These are phyloP conservation scores for Rhypophila decipiens DNA, from an alignment of 495 filamentous ascomycete species.

Conservation along the genomic window DNA sequence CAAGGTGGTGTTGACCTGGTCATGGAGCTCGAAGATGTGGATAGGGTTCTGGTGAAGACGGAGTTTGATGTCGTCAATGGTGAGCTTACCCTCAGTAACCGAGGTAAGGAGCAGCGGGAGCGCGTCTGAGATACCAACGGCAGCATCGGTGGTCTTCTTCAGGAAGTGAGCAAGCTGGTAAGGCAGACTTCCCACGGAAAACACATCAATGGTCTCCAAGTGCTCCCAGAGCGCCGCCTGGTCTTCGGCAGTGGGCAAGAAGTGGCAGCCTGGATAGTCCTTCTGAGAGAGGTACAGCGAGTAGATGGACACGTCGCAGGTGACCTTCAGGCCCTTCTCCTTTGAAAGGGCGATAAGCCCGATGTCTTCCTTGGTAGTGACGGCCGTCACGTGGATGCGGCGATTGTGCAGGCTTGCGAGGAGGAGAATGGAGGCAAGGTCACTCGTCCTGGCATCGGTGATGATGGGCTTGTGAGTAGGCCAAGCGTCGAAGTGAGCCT, in stretches of 20 bases:
- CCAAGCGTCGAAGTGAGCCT: conserved; percentile 76
- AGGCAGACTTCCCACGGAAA: conserved; percentile 76
- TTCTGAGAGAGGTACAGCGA: conserved; percentile 70
- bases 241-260: conserved; percentile 63
- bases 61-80: conserved; percentile 63
- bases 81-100: conserved; percentile 67
- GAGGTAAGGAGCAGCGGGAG: conserved; percentile 74
- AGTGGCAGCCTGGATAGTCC: conserved; percentile 64
- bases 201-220: conserved; percentile 70
- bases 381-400: conserved; percentile 77
- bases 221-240: conserved; percentile 77
- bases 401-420: conserved; percentile 77
- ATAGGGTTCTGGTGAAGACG: conserved; percentile 77
- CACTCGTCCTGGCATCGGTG: conserved; percentile 78
- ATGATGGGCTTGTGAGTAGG: conserved; percentile 76
- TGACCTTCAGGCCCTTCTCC: conserved; percentile 75
- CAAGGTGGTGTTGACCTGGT: conserved; percentile 66
- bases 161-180: conserved; percentile 63
- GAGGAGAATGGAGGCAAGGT: conserved; percentile 72
- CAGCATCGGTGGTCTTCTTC: conserved; percentile 44
- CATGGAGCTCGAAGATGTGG: conserved; percentile 81
- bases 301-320: conserved; percentile 78
- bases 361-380: conserved; percentile 79
- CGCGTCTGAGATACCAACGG: conserved; percentile 67
- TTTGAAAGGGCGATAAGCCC: conserved; percentile 74